Percentiles rank a stretch among this genome's conserved stretches.
Evolutionary conservation across 2,329 filamentous ascomycete species (phyloP).

Genomic region (Trematosphaeria pertusa): DNA sequence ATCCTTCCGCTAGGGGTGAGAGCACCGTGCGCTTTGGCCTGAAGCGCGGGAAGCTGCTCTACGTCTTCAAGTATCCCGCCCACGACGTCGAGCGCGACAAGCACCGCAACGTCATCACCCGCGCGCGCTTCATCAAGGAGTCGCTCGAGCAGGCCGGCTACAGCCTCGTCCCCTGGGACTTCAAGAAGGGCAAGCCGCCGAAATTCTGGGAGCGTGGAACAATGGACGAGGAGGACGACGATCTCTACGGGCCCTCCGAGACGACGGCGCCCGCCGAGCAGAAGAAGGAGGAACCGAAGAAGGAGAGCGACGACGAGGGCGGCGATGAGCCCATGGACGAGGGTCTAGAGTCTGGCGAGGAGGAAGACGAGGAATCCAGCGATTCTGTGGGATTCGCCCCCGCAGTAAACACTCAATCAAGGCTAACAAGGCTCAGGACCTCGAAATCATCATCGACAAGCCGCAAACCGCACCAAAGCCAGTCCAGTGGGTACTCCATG

Average conservation of each 20-base stretch:
- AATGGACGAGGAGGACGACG: constrained; percentile 62
- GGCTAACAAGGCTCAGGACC: constrained; percentile 51
- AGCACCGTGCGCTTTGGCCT: constrained; percentile 27
- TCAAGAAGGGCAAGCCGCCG: constrained; percentile 31
- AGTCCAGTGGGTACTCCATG: constrained; percentile 32
- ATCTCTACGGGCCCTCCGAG: constrained; percentile 56
- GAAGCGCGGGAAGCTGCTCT: constrained; percentile 30
- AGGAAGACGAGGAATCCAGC: constrained; percentile 54
- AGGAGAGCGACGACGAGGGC: constrained; percentile 40
- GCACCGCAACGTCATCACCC: constrained; percentile 35
- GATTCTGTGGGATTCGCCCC: constrained; percentile 45
- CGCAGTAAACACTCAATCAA: constrained; percentile 15
- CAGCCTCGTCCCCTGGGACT: constrained; percentile 32
- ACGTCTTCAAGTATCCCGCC: constrained; percentile 29
- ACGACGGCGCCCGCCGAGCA: constrained; percentile 22
- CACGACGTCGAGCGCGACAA: constrained; percentile 35
- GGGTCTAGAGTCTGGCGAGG: constrained; percentile 52
- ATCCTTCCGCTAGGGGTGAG: constrained; percentile 22
- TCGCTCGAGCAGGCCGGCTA: constrained; percentile 26
- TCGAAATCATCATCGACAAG: constrained; percentile 61
- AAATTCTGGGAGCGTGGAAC: constrained; percentile 25
- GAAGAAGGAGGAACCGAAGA: constrained; percentile 30
- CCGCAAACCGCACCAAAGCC: constrained; percentile 51
- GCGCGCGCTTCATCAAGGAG: constrained; percentile 29
- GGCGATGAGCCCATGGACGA: constrained; percentile 56